These are phyloP conservation scores for Paraurostyla sp. DNA, from an alignment of 73 alveolate genomes.

Conservation along the genomic window DNA sequence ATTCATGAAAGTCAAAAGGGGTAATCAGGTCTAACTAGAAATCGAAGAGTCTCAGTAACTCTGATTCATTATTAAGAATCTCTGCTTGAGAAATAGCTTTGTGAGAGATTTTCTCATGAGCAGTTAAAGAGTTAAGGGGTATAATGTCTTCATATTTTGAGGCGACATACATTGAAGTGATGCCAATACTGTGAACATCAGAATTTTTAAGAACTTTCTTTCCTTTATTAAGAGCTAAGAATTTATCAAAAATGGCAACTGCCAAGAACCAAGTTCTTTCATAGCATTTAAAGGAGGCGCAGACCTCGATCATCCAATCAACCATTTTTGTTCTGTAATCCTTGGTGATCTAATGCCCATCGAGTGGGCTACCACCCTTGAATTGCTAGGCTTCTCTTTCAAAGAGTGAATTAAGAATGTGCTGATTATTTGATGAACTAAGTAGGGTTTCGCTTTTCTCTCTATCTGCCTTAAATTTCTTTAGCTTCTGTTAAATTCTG, in stretches of 20 bases:
- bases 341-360: slow-evolving; percentile 72
- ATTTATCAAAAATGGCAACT: slow-evolving; percentile 90
- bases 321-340: slow-evolving; percentile 90
- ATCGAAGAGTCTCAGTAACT: slow-evolving; percentile 30
- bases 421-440: background rate
- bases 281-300: slow-evolving; percentile 80
- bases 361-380: slow-evolving; percentile 3
- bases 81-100: background rate
- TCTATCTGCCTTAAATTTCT: background rate
- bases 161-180: slow-evolving; percentile 85
- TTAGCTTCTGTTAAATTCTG: background rate
- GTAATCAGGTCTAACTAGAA: slow-evolving; percentile 38
- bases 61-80: slow-evolving; percentile 26
- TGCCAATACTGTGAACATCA: slow-evolving; percentile 87
- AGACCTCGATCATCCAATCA: slow-evolving; percentile 98
- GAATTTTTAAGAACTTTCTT: slow-evolving; percentile 35
- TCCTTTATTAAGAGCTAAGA: background rate
- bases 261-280: slow-evolving; percentile 89
- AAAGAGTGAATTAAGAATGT: background rate
- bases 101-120: slow-evolving; percentile 46
- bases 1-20: slow-evolving; percentile 51
- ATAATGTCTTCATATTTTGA: slow-evolving; percentile 90
- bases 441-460: background rate
- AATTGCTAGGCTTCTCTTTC: slow-evolving; percentile 2
- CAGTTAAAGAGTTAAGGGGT: slow-evolving; percentile 69